phyloP scores from a whole-genome alignment of 2,329 filamentous ascomycete genomes.

The Alternaria ventricosa region DNA sequence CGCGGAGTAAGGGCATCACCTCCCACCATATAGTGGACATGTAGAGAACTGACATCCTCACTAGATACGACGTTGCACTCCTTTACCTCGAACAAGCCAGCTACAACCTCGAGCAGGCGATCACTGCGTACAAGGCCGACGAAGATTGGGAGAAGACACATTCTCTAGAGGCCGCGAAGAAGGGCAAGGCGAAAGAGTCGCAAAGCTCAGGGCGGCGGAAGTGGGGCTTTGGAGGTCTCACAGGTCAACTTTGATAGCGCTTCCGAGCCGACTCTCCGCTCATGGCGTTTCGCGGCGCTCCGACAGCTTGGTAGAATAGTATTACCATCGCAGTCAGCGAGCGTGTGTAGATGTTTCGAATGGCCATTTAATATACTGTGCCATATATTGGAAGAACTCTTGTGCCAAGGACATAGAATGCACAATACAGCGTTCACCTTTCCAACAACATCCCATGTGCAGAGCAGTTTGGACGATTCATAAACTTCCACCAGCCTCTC shows the following conservation, averaged over 20 bases:
- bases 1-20: constrained; percentile 65
- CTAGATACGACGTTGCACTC: constrained; percentile 71
- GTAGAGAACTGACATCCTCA: constrained; percentile 45
- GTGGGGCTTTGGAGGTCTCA: constrained; percentile 48
- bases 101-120: constrained; percentile 70
- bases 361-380: neutral
- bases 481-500: neutral
- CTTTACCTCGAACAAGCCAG: constrained; percentile 74
- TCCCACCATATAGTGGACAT: neutral
- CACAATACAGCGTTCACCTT: neutral
- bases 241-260: constrained; percentile 43
- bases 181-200: constrained; percentile 49
- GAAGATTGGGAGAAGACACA: constrained; percentile 77
- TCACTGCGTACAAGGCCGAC: constrained; percentile 71
- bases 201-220: constrained; percentile 35
- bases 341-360: neutral
- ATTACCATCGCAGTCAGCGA: neutral
- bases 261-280: neutral
- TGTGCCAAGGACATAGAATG: neutral
- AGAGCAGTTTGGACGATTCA: neutral
- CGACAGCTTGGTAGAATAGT: neutral
- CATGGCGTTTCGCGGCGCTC: neutral
- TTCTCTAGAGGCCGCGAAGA: constrained; percentile 59
- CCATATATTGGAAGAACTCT: neutral
- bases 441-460: neutral